Evolutionary conservation across 495 filamentous ascomycete species (phyloP).

Genomic region (Lineolata rhizophorae): DNA sequence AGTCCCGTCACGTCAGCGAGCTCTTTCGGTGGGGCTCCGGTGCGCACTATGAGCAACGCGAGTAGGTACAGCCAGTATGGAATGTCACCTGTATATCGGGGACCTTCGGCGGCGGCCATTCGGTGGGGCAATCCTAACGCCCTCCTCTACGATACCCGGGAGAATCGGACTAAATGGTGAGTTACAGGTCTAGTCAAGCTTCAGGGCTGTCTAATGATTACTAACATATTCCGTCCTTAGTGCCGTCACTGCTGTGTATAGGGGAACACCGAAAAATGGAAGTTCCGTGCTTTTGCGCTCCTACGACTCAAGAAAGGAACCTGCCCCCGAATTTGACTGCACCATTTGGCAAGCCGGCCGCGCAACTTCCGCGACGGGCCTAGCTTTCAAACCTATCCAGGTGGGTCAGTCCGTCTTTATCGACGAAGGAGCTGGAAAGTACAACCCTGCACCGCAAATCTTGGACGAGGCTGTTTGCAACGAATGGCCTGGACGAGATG

Average conservation of each 20-base stretch:
- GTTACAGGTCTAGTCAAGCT: conserved; percentile 13
- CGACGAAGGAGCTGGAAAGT: conserved; percentile 79
- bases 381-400: conserved; percentile 90
- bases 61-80: conserved; percentile 31
- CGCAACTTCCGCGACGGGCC: conserved; percentile 75
- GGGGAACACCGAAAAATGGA: conserved; percentile 45
- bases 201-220: background rate
- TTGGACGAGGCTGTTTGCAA: conserved; percentile 80
- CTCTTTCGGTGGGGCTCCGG: conserved; percentile 2
- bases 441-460: conserved; percentile 68
- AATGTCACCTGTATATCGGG: conserved; percentile 11
- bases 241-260: conserved; percentile 79
- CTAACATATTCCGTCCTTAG: conserved; percentile 29
- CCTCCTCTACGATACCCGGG: conserved; percentile 58
- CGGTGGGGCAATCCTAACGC: conserved; percentile 35
- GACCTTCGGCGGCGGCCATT: conserved; percentile 17
- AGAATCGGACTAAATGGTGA: conserved; percentile 83
- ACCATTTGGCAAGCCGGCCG: conserved; percentile 91
- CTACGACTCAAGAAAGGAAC: conserved; percentile 84
- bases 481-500: conserved; percentile 82
- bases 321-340: conserved; percentile 70
- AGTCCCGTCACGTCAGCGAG: conserved; percentile 6
- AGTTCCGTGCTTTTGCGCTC: conserved; percentile 59
- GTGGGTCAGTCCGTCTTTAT: conserved; percentile 85
- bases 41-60: conserved; percentile 29